A percentile compares a stretch with the other conserved stretches of the same genome.
These are phyloP conservation scores for Penicillium sp. DNA, from an alignment of 2,329 filamentous ascomycete genomes.

Conservation along the genomic window DNA sequence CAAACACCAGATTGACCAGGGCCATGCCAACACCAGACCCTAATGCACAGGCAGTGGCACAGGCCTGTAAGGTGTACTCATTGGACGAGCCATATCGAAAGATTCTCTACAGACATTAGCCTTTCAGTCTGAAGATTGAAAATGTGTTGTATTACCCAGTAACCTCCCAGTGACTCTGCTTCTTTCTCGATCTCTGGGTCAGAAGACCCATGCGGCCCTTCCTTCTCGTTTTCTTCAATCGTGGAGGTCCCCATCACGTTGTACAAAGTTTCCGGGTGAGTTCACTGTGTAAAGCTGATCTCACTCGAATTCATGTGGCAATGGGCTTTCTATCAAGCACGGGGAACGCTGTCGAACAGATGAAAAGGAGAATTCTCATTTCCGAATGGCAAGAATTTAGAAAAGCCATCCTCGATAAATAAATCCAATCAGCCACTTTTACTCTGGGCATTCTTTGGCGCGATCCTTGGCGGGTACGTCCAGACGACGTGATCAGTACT, in stretches of 20 bases:
- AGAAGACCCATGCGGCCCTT: not conserved
- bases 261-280: not conserved
- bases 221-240: not conserved
- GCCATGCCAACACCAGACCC: conserved; percentile 30
- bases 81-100: conserved; percentile 9
- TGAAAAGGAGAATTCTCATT: too few relatives aligned
- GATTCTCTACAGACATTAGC: conserved; percentile 4
- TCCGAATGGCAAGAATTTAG: too few relatives aligned
- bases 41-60: conserved; percentile 17
- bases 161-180: not conserved
- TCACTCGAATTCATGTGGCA: not conserved
- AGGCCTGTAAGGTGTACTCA: conserved; percentile 4
- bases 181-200: not conserved
- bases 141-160: not conserved
- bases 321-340: not conserved
- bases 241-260: not conserved
- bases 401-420: too few relatives aligned
- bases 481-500: too few relatives aligned
- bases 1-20: conserved; percentile 41
- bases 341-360: too few relatives aligned
- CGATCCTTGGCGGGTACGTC: too few relatives aligned
- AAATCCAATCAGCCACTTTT: too few relatives aligned
- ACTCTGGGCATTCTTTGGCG: too few relatives aligned
- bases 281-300: too few relatives aligned
- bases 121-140: not conserved